A percentile compares a stretch with the other conserved stretches of the same genome.
Evolutionary conservation across 2,329 filamentous ascomycete genomes (phyloP).

Genomic region (Fusarium cyanostomum): DNA sequence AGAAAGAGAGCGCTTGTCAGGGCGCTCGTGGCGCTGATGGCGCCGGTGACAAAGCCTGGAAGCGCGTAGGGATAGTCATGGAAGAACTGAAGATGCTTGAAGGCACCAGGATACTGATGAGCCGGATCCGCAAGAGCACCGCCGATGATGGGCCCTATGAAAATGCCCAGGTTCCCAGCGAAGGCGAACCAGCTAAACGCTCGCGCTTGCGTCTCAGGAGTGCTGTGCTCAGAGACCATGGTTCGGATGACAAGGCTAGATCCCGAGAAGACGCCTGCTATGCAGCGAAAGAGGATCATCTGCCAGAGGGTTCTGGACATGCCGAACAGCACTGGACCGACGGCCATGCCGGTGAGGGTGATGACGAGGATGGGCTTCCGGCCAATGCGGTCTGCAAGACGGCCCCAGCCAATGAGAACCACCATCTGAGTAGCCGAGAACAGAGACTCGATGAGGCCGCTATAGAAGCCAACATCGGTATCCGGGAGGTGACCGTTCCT

Average conservation of each 20-base stretch:
- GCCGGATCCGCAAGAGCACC: conserved; percentile 75
- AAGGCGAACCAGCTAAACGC: conserved; percentile 84
- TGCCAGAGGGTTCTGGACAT: conserved; percentile 72
- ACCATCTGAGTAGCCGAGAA: conserved; percentile 80
- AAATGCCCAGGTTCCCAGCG: conserved; percentile 76
- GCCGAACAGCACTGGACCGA: conserved; percentile 73
- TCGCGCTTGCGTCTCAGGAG: conserved; percentile 73
- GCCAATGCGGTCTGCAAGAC: conserved; percentile 68
- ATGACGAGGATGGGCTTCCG: conserved; percentile 77
- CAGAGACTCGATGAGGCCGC: conserved; percentile 76
- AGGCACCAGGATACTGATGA: conserved; percentile 66
- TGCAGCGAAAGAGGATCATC: conserved; percentile 77
- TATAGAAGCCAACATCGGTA: conserved; percentile 82
- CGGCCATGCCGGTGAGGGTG: conserved; percentile 70
- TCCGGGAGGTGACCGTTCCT: conserved; percentile 68
- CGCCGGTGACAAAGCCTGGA: conserved; percentile 62
- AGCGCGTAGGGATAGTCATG: conserved; percentile 62
- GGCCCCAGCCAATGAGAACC: conserved; percentile 81
- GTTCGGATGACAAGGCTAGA: conserved; percentile 78
- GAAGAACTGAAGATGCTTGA: conserved; percentile 58
- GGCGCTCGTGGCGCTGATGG: conserved; percentile 66
- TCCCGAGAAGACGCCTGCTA: conserved; percentile 78
- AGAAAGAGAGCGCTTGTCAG: conserved; percentile 64
- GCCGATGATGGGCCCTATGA: conserved; percentile 75
- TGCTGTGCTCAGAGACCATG: conserved; percentile 80